phyloP scores from a whole-genome alignment of 2,329 filamentous ascomycete genomes.

The Hortaea werneckii region DNA sequence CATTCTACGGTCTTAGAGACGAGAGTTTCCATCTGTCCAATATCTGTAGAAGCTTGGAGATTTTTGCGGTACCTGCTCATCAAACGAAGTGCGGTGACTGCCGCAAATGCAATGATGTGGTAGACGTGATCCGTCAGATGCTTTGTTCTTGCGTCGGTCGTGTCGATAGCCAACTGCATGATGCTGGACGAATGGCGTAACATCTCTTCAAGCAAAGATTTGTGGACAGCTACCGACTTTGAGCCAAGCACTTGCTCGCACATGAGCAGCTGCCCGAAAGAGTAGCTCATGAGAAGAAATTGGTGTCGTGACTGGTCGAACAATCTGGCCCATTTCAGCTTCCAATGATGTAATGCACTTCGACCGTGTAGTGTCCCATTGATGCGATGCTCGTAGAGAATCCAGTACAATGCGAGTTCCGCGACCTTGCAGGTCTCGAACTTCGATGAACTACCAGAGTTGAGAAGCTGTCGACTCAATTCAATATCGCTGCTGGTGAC shows the following conservation, averaged over 20 bases:
- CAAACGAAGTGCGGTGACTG: background rate
- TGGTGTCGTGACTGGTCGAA: background rate
- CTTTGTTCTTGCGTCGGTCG: background rate
- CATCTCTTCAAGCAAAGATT: background rate
- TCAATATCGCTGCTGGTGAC: background rate
- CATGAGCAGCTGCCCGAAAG: background rate
- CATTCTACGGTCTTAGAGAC: background rate
- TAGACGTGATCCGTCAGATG: background rate
- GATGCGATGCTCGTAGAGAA: background rate
- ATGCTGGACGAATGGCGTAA: background rate
- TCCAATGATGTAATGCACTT: background rate
- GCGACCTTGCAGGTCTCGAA: background rate
- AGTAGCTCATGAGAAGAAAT: background rate
- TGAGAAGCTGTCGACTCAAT: no score
- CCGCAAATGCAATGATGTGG: background rate
- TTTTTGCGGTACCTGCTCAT: background rate
- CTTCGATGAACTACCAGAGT: background rate
- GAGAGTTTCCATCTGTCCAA: background rate
- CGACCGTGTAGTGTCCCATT: no score
- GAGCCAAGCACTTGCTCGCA: background rate
- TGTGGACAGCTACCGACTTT: background rate
- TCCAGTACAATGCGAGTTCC: background rate
- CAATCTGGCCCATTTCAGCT: background rate
- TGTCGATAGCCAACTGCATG: background rate
- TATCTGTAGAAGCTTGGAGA: background rate